A percentile compares a stretch with the other conserved stretches of the same genome.
These are phyloP conservation scores for Porphyridium purpureum DNA, from an alignment of 23 red algal species.

Conservation along the genomic window DNA sequence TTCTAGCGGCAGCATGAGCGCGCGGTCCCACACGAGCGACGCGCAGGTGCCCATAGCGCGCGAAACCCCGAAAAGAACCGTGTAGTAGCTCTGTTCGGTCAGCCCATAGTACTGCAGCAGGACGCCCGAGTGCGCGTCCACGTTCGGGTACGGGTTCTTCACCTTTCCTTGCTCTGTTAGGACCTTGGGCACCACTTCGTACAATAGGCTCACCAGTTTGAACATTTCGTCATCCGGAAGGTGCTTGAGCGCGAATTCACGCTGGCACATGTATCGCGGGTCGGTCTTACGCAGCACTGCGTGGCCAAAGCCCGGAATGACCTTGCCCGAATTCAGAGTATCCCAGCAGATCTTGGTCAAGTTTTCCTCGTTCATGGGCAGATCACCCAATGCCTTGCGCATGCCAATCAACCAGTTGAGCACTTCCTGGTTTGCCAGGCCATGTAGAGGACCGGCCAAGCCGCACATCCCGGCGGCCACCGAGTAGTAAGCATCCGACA, in stretches of 20 bases:
- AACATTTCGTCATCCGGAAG: conserved; percentile 85
- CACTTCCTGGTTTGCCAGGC: conserved; percentile 93
- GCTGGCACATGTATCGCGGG: conserved; percentile 84
- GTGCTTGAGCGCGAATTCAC: conserved; percentile 89
- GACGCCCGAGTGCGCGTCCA: conserved; percentile 89
- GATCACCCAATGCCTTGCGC: conserved; percentile 27
- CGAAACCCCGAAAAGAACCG: conserved; percentile 83
- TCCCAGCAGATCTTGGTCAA: conserved; percentile 81
- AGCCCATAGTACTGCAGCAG: conserved; percentile 79
- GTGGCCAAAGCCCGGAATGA: conserved; percentile 95
- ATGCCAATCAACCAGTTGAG: conserved; percentile 65
- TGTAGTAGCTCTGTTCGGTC: conserved; percentile 74
- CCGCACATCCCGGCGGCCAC: conserved; percentile 80
- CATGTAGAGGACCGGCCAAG: conserved; percentile 85
- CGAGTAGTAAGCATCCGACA: conserved; percentile 67
- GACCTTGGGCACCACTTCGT: conserved; percentile 88
- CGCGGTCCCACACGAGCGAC: conserved; percentile 89
- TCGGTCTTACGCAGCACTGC: conserved; percentile 88
- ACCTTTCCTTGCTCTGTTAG: conserved; percentile 80
- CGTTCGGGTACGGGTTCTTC: conserved; percentile 98
- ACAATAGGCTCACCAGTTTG: conserved; percentile 72
- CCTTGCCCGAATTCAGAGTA: conserved; percentile 73
- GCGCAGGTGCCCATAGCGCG: conserved; percentile 73
- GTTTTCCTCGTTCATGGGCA: conserved; percentile 44
- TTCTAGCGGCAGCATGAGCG: conserved; percentile 73